Evolutionary conservation across 139 green algal genomes (phyloP).

Genomic region (Closterium sp.): DNA sequence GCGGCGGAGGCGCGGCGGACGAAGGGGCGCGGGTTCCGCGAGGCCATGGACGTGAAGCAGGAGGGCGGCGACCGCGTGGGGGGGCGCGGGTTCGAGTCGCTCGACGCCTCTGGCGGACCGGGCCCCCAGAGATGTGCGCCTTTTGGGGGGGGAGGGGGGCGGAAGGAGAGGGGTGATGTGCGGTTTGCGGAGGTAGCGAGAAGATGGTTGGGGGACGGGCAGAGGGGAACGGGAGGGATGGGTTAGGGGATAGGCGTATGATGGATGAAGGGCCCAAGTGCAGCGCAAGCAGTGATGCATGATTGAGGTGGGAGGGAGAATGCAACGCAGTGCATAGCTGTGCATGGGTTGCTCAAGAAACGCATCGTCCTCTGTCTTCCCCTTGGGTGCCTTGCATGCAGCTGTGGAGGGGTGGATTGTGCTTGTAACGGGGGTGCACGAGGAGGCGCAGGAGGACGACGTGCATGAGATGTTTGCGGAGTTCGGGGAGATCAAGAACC

Average conservation of each 20-base stretch:
- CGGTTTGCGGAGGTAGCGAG: not conserved
- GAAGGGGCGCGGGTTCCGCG: constrained; percentile 33
- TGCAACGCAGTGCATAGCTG: not conserved
- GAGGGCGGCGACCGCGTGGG: constrained; percentile 15
- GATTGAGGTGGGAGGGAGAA: not conserved
- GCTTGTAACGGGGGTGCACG: constrained; percentile 86
- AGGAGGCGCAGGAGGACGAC: constrained; percentile 94
- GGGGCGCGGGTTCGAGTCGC: constrained; percentile 14
- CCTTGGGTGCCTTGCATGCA: constrained; percentile 4
- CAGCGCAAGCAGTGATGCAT: not conserved
- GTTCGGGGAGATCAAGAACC: constrained; percentile 91
- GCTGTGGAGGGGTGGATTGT: constrained; percentile 92
- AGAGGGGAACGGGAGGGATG: not conserved
- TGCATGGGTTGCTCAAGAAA: not conserved
- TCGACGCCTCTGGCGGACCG: constrained; percentile 15
- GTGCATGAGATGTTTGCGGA: constrained; percentile 88
- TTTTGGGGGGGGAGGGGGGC: not conserved
- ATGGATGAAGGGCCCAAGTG: not conserved
- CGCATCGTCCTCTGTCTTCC: not conserved
- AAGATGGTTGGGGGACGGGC: not conserved
- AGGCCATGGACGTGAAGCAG: constrained; percentile 16
- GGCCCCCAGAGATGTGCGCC: constrained; percentile 30
- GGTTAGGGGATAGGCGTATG: not conserved
- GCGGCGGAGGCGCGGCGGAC: not conserved
- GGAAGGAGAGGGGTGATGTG: not conserved